phyloP scores from a whole-genome alignment of 2,329 filamentous ascomycete species.

The Penicillium sp. region DNA sequence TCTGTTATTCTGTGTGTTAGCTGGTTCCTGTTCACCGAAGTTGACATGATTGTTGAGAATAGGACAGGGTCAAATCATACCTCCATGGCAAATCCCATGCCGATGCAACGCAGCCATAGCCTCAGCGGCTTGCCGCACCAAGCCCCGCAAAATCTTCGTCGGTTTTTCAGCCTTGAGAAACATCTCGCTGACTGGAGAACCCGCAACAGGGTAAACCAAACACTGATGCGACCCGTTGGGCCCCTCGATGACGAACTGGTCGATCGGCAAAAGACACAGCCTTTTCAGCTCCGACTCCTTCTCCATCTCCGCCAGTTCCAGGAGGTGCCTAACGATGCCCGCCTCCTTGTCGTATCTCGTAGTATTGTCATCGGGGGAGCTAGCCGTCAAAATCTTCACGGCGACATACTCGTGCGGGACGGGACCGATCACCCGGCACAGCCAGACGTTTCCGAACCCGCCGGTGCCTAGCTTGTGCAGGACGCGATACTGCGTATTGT shows the following conservation, averaged over 20 bases:
- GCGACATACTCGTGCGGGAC: neutral
- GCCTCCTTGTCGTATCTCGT: neutral
- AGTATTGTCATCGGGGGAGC: neutral
- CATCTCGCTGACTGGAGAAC: neutral
- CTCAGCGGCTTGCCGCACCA: neutral
- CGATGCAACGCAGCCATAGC: conserved; percentile 6
- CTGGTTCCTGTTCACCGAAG: neutral
- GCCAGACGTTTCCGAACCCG: conserved; percentile 7
- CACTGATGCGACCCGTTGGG: conserved; percentile 1
- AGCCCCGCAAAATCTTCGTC: neutral
- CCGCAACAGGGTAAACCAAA: neutral
- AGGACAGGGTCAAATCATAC: neutral
- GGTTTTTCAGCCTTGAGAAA: neutral
- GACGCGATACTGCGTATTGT: neutral
- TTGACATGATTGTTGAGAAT: neutral
- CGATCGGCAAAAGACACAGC: neutral
- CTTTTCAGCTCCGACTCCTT: neutral
- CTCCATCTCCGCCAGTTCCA: neutral
- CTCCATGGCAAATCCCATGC: conserved; percentile 5
- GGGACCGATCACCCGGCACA: neutral
- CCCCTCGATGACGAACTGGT: neutral
- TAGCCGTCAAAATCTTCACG: conserved; percentile 1
- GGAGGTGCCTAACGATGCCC: neutral
- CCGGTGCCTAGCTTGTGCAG: conserved; percentile 1
- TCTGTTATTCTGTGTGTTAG: conserved; percentile 1